Evolutionary conservation across 202 grass and related monocot species (phyloP).

Genomic region (Zoysia matrella): DNA sequence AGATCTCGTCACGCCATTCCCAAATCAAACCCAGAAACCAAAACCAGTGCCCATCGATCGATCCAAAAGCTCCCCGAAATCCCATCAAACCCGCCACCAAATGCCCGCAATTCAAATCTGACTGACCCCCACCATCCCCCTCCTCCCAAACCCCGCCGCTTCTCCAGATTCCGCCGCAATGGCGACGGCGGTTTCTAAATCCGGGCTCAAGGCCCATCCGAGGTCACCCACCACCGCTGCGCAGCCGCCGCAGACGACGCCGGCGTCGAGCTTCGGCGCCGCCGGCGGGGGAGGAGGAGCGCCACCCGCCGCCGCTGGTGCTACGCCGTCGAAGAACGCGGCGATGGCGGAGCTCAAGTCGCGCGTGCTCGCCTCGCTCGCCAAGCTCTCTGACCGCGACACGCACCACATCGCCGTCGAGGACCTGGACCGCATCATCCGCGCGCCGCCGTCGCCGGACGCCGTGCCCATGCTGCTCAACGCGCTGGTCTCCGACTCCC

Average conservation of each 20-base stretch:
- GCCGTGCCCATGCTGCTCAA: conserved; percentile 87
- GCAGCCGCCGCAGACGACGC: too few species aligned
- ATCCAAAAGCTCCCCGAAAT: conserved; percentile 35
- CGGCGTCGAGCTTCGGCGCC: neutral
- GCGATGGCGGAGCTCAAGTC: conserved; percentile 97
- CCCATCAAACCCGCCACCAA: conserved; percentile 32
- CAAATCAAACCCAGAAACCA: conserved; percentile 39
- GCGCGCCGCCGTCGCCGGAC: conserved; percentile 66
- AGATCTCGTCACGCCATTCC: conserved; percentile 53
- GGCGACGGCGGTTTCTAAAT: conserved; percentile 55
- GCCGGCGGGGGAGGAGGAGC: neutral
- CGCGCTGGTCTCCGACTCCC: conserved; percentile 66
- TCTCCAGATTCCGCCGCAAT: conserved; percentile 43
- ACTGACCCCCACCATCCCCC: conserved; percentile 23
- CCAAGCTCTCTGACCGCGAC: conserved; percentile 94
- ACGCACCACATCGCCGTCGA: conserved; percentile 94
- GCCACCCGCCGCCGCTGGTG: neutral
- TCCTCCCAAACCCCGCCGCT: neutral
- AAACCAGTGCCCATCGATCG: conserved; percentile 19
- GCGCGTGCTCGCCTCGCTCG: conserved; percentile 66
- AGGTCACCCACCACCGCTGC: conserved; percentile 27
- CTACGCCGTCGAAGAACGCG: conserved; percentile 67
- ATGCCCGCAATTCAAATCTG: conserved; percentile 60
- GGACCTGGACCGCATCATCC: conserved; percentile 88
- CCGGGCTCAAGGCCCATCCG: conserved; percentile 43